Base-by-base conservation (phyloP, 1,139 yeast species). In the Kodamaea alishanica region DNA sequence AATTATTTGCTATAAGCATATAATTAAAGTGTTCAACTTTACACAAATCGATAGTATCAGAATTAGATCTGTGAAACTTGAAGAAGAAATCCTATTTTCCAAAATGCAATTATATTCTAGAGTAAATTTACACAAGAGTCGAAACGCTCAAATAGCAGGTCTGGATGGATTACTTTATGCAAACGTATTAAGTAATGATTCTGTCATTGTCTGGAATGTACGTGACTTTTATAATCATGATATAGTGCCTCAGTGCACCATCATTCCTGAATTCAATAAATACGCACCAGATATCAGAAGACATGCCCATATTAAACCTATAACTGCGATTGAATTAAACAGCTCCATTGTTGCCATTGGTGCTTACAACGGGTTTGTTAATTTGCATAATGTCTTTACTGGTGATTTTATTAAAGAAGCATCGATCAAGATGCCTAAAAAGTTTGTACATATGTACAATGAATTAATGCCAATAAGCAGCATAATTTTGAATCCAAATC, bases 331-430 rank as follows among this genome's bases (percentile, higher is more conserved):
- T 55, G 60, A 69, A 42, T 36, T 74, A 54, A 50, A 67, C 63
- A 49, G 77, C 58, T 37, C 64, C 46, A 72, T 83, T 3, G 61
- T 83, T 6, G 67, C 80, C 1, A 65, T 81, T 2, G 84, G 85
- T 0, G 84, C 86, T 2, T 74, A 72, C 48, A 74, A 80, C 47
- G 92, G 92, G 12, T 70, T 67, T 44, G 72, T 81, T 5, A 76
- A 80, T 36, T 62, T 84, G 22, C 78, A 78, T 56, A 86, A 87
- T 53, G 69, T 78, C 0, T 66, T 79, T 38, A 79, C 79, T 0
- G 92, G 92, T 2, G 71, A 68, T 32, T 67, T 65, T 33, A 53
- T 80, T 10, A 61, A 80, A 39, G 73, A 73, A 24, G 73, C 74
- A 6, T 67, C 76, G 6, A 56, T 67, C 3, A 66, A 74, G 39